Base-by-base conservation (phyloP, 2,329 filamentous ascomycete species). In the Penicillium expansum region DNA sequence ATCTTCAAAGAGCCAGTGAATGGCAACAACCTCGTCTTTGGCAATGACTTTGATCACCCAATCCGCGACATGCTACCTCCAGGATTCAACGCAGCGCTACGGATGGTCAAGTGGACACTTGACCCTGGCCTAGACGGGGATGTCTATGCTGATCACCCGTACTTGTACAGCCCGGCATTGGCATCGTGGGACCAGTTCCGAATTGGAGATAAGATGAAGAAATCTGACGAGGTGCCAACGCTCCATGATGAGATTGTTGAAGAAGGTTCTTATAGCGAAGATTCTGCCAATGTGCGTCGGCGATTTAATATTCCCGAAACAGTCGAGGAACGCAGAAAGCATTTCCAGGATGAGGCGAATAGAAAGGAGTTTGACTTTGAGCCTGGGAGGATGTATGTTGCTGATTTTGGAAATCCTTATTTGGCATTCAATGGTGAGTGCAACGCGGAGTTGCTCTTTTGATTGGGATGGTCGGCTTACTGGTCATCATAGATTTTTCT, bases 1-100 rank as follows among this genome's bases (percentile, higher is more conserved):
- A 86, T 83, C 0, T 90, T 89, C n/a, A 90, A 89, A 66, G 67
- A 77, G 30, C 74, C 74, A 35, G 86, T 96, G 55, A 80, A 81
- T 3, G 91, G 85, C 43, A 75, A 83, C 27, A 86, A 95, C 60
- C 80, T 99, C 3, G 86, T 97, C 52, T 96, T 96, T 67, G 94
- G 93, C 41, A 97, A 97, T 73, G 92, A 97, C 79, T 97, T 97
- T 71, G 92, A 96, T 69, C 85, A 89, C 49, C 91, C 94, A 0
- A 94, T 99, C 65, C 85, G 91, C 30, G 89, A 96, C 70, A 84
- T 87, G 16, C 80, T 99, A 2, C 93, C 94, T 0, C 90, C 91
- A 0, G 92, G 93, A 0, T 96, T 96, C 74, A 86, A 85, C 69
- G 88, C 90, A 10, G 92, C 92, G 0, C 86, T 97, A 74, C 87